Percentiles rank a stretch among this genome's conserved stretches.
These are phyloP conservation scores for Diaporthe ilicicola DNA, from an alignment of 2,329 filamentous ascomycete genomes.

Conservation along the genomic window DNA sequence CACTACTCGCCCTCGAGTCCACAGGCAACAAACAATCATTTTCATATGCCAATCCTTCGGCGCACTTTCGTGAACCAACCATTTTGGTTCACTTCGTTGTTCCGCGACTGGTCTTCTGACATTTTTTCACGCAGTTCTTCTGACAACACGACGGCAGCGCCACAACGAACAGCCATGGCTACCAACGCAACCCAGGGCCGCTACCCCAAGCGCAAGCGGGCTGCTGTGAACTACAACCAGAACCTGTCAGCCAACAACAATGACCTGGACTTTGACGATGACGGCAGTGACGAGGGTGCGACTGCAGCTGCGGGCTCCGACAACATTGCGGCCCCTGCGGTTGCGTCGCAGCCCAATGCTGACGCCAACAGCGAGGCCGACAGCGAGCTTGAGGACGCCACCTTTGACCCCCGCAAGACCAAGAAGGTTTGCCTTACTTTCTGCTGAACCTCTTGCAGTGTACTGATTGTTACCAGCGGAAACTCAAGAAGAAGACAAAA, in stretches of 20 bases:
- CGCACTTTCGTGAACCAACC: too few species aligned
- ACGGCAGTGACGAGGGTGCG: not conserved
- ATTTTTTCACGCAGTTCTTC: not conserved
- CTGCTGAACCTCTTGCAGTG: too few species aligned
- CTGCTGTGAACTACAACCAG: not conserved
- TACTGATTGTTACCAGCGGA: not conserved
- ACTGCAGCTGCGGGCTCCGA: not conserved
- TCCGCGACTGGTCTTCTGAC: not conserved
- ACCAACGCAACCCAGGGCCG: not conserved
- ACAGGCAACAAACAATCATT: too few species aligned
- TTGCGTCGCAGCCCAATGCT: too few species aligned
- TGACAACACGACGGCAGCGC: not conserved
- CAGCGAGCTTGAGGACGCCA: slow-evolving; percentile 16
- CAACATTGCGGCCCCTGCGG: too few species aligned
- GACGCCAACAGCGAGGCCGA: slow-evolving; percentile 2
- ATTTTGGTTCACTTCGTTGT: not conserved
- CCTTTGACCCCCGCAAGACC: not conserved
- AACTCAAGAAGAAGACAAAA: not conserved
- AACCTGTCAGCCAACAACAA: not conserved
- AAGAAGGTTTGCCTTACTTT: not conserved
- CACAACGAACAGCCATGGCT: not conserved
- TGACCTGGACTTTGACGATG: not conserved
- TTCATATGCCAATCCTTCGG: not conserved
- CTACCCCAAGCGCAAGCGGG: slow-evolving; percentile 19
- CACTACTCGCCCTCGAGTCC: not conserved